Evolutionary conservation across 495 filamentous ascomycete species (phyloP), one percentile per base, ranked within the genome.

Genomic region (Hypoxylon fuscum): DNA sequence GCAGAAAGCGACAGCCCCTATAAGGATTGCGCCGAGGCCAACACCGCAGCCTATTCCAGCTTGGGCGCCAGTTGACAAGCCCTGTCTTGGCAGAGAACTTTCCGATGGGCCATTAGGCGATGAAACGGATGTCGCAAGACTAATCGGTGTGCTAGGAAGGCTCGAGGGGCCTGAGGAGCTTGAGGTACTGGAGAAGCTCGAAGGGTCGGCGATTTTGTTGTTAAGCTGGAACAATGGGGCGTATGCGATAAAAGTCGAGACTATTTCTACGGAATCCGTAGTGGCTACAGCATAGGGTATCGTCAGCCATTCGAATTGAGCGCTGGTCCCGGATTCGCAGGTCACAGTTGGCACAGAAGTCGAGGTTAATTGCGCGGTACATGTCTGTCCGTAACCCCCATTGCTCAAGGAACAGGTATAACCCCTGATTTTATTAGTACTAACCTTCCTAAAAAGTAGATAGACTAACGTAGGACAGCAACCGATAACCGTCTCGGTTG

Each of bases 211-310:
- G 35, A 37, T 23, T 18, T 43, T 25, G 20, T 59, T 11, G 5
- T 42, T 35, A 18, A 59, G 55, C 14, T 59, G 55, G 37, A 50
- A 50, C 35, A 59, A 35, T 12, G 55, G 55, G 10, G 55, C 55
- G 25, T 11, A 18, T 4, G 45, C 55, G 7, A 37, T 49, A 20
- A 50, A 58, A 12, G 44, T 43, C 25, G 35, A 49, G 5, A 50
- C 25, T 22, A 15, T 23, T 2, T 17, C 18, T 12, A 15, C n/a
- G 27, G 17, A 22, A 7, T 32, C n/a, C 17, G 40, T 9, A 17
- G 1, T 20, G 14, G 3, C 9, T 5, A 22, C 44, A 15, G 29
- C 35, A 11, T 29, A 58, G 3, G 55, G 55, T 49, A 58, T 49
- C 32, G 44, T 41, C 9, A 58, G 29, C 10, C 34, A 49, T 32